Base-by-base conservation (phyloP, 345 rosid genomes). In the Hevea brasiliensis region DNA sequence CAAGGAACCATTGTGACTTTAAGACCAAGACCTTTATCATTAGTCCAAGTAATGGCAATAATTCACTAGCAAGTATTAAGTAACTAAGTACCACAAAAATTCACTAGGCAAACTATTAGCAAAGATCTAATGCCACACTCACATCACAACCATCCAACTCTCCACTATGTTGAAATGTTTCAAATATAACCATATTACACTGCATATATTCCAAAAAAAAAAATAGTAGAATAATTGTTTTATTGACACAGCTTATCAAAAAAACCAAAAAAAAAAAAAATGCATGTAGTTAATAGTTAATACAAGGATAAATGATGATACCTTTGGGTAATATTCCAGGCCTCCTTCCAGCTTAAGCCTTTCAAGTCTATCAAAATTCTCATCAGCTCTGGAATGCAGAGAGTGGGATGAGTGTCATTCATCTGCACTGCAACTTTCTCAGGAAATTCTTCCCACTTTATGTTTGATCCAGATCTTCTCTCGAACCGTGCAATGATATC, bases 321-420 rank as follows among this genome's bases (percentile, higher is more conserved):
- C 95, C 92, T 85, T 69, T 90, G 90, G 42, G 95, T 87, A 72
- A 90, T 88, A 78, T 79, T 84, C 95, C 92, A 90, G 63, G 96
- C 93, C 50, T 87, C 85, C 58, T 87, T 81, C 93, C 93, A 90
- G 72, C 84, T 82, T 65, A 90, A 76, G 63, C 96, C 96, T 80
- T 88, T 90, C 81, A 81, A 65, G 72, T 90, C 96, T 68, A 90
- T 84, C 77, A 90, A 81, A 81, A 88, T 86, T 77, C 93, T 82
- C 86, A 88, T 90, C 61, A 90, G 77, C 81, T 90, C 92, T 0
- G 95, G 95, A 70, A 90, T 90, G 83, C 95, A 90, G 45, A 90
- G 84, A 18, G 92, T 90, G 45, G 95, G 95, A 81, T 90, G 93
- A 77, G 93, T 89, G 57, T 90, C 93, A 81, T 89, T 90, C 96